These are phyloP conservation scores for Dipteronia dyeriana DNA, from an alignment of 345 rosid genomes.

Conservation along the genomic window DNA sequence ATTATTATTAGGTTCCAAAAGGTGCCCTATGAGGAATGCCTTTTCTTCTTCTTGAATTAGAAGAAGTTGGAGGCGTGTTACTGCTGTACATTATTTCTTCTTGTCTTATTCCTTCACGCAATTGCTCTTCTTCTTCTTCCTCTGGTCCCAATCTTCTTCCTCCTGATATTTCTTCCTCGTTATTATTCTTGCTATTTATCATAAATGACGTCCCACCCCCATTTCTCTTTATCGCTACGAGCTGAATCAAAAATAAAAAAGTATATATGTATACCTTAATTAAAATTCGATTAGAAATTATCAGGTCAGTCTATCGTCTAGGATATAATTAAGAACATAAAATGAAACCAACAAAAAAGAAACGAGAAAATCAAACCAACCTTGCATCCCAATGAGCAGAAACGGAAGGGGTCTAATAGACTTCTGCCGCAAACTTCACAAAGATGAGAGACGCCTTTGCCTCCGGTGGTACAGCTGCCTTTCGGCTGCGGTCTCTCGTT, in stretches of 20 bases:
- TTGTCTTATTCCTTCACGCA: constrained; percentile 33
- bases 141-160: constrained; percentile 31
- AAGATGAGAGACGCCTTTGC: constrained; percentile 32
- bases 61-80: constrained; percentile 24
- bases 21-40: constrained; percentile 53
- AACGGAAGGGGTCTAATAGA: constrained; percentile 37
- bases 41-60: constrained; percentile 44
- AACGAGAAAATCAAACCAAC: constrained; percentile 19
- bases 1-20: constrained; percentile 26
- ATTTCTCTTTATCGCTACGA: constrained; percentile 29
- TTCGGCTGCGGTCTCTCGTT: constrained; percentile 42
- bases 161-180: constrained; percentile 20
- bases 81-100: constrained; percentile 28
- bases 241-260: constrained; percentile 9
- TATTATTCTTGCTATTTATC: constrained; percentile 18
- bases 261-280: too few species aligned
- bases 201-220: constrained; percentile 31
- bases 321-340: too few species aligned
- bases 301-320: too few species aligned
- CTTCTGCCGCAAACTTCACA: constrained; percentile 36
- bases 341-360: too few species aligned
- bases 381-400: constrained; percentile 49
- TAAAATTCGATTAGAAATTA: too few species aligned
- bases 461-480: neutral
- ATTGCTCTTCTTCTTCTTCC: constrained; percentile 29